Evolutionary conservation across 768 basidiomycete species (phyloP), one percentile per base, ranked within the genome.

Genomic region (Rhizopogon rudus): DNA sequence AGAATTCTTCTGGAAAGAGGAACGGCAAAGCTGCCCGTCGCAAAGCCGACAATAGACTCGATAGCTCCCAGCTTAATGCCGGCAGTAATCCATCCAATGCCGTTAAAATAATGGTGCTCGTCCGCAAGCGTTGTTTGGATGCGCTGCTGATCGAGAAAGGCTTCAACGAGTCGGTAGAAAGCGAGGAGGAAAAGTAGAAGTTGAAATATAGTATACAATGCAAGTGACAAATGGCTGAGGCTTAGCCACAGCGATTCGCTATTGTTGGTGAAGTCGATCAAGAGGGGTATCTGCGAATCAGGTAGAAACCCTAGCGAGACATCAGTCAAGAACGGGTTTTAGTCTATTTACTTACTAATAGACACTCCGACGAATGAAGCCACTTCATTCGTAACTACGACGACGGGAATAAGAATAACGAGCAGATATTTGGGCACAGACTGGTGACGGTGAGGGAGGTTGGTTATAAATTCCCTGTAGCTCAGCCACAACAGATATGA

Each of bases 1-100:
- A 92, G 56, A 20, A 83, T 70, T 14, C 88, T 79, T 39, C 90
- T 75, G 8, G 78, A 73, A 13, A 91, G 59, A 1, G 75, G 69
- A 9, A 78, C 60, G 1, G 75, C 79, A 61, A 89, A 89, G 7
- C 74, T 73, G 28, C 73, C 75, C 13, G 72, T 68, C 3, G 76
- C 77, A 60, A 89, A 90, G 1, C 88, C 90, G 9, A 85, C 62
- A 6, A 82, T 66, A 5, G 79, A 81, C 68, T 92, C 90, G 45
- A 84, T 64, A 3, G 81, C 80, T 9, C 87, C 86, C 25, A 91
- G 63, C 62, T 82, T 79, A 53, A 87, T 64, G 3, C 81, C 87
- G 0, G 63, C 71, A n/a, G 77, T 71, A 44, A 90, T 74, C 88
- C 87, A 91, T 16, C 74, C 81, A 9, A 81, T 77, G 9, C 89